Evolutionary conservation across 2,329 filamentous ascomycete genomes (phyloP).

Genomic region (Aplosporella prunicola): DNA sequence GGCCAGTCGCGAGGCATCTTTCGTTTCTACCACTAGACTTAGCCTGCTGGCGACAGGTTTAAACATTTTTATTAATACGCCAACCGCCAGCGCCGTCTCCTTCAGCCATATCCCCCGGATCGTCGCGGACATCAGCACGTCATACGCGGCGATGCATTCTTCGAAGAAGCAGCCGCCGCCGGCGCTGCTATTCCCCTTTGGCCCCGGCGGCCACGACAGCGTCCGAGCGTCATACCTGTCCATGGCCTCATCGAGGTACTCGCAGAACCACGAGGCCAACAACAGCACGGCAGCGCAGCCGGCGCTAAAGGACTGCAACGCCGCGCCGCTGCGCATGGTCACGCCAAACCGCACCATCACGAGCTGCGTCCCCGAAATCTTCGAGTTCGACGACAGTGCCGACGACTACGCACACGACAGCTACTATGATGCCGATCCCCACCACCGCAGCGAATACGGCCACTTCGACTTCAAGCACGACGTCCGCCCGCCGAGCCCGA

Average conservation of each 20-base stretch:
- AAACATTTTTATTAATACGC: not conserved
- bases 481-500: not conserved
- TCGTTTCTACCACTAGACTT: not conserved
- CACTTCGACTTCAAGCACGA: not conserved
- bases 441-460: not conserved
- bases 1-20: too few relatives aligned
- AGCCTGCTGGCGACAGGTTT: not conserved
- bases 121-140: not conserved
- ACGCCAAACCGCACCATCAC: too few relatives aligned
- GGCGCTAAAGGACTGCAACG: not conserved
- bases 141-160: not conserved
- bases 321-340: not conserved
- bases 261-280: not conserved
- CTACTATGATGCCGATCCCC: not conserved
- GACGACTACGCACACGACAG: too few relatives aligned
- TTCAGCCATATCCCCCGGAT: not conserved
- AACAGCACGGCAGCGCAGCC: not conserved
- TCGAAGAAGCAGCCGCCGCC: too few relatives aligned
- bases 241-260: not conserved
- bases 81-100: not conserved
- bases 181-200: not conserved
- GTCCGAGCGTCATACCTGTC: constrained; percentile 5
- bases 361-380: not conserved
- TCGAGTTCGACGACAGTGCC: not conserved
- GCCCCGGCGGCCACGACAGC: constrained; percentile 3